Base-by-base conservation (phyloP, 331 rosid genomes). In the Pyracantha coccinea region DNA sequence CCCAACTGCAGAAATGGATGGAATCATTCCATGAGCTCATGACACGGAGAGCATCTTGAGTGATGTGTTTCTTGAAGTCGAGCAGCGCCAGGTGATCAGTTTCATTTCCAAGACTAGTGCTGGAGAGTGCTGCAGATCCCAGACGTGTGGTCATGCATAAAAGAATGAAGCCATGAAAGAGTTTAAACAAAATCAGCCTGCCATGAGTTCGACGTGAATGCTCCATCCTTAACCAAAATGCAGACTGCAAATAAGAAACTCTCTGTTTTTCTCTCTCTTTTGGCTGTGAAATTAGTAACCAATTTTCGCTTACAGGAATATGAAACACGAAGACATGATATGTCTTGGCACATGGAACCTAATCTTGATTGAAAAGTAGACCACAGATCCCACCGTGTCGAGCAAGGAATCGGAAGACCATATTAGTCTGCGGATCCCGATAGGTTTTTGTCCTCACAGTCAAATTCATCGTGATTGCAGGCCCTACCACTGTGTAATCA, bases 71-170 rank as follows among this genome's bases (percentile, higher is more conserved):
- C 78, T 80, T 89, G 19, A 85, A 76, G 78, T 82, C 79, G 29
- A 83, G 74, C n/a, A 90, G 71, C 50, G 89, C 83, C 23, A 72
- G 59, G 10, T 61, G 72, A 76, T 86, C 88, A n/a, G 82, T 53
- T 77, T 81, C 85, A 66, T 80, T 76, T 65, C 82, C 85, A 21
- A 4, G n/a, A 47, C 4, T 4, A 59, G 7, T 27, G 23, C 16
- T 8, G 31, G 64, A 17, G 2, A 59, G 64, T 59, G 29, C 5
- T 14, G 29, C 64, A 59, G 62, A 41, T 14, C 21, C 32, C 5
- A 41, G 55, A 67, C 20, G 31, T 2, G 8, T 28, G 55, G 11
- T 7, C 55, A 41, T 41, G 20, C 32, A 13, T 3, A 67, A 38
- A 6, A 54, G 20, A 70, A 21, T 23, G 19, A 59, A 24, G 8